These are phyloP conservation scores for Beauveria scarabaeidicola DNA, from an alignment of 2,329 filamentous ascomycete genomes.

Conservation along the genomic window DNA sequence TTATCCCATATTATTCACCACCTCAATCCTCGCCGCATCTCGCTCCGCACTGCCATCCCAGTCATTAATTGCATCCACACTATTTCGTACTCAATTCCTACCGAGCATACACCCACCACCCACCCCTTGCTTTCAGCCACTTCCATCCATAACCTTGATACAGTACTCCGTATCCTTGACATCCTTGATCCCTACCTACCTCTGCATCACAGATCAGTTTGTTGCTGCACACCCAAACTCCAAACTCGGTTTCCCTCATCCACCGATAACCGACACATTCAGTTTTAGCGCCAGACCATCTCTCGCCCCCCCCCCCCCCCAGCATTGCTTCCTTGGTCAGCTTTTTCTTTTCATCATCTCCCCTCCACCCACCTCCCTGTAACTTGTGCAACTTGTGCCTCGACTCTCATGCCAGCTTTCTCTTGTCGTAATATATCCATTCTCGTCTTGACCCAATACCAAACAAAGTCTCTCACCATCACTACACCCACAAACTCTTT, in stretches of 20 bases:
- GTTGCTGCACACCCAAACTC: not conserved
- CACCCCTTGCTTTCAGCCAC: too few relatives aligned
- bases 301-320: not conserved
- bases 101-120: not conserved
- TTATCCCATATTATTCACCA: not conserved
- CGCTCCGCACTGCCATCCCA: not conserved
- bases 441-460: not conserved
- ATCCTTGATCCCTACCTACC: too few relatives aligned
- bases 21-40: not conserved
- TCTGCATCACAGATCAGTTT: not conserved
- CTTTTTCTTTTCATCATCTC: slow-evolving; percentile 8
- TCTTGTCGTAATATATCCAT: not conserved
- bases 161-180: too few relatives aligned
- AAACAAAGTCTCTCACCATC: not conserved
- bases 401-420: not conserved
- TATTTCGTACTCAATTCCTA: not conserved
- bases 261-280: slow-evolving; percentile 8
- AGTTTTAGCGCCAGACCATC: not conserved
- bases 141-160: too few relatives aligned
- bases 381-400: not conserved
- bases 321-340: slow-evolving; percentile 5
- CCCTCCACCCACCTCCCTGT: not conserved
- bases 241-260: not conserved
- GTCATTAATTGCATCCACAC: not conserved
- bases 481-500: not conserved